Evolutionary conservation across 2,329 filamentous ascomycete species (phyloP).

Genomic region (Apiospora malaysiana): DNA sequence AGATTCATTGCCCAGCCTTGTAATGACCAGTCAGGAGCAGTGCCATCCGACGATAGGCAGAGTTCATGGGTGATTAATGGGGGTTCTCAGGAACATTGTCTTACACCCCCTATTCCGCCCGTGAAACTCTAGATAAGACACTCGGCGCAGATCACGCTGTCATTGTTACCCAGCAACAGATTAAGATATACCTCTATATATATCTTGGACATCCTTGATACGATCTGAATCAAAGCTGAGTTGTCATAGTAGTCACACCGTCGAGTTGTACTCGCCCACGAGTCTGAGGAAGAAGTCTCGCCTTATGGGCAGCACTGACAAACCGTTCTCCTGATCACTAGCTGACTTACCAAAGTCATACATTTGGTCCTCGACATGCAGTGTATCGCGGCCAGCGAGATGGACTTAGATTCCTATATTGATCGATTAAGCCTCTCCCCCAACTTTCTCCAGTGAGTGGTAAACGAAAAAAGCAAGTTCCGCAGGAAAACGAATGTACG

Average conservation of each 20-base stretch:
- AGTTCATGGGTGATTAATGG: not conserved
- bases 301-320: not conserved
- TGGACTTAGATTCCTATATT: too few relatives aligned
- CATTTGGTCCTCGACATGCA: too few relatives aligned
- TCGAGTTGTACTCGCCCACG: not conserved
- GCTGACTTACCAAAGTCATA: too few relatives aligned
- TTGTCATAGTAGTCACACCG: not conserved
- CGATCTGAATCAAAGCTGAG: not conserved
- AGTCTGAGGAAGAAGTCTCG: too few relatives aligned
- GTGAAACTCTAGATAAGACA: not conserved
- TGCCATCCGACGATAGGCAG: not conserved
- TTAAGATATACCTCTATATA: not conserved
- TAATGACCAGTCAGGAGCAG: too few relatives aligned
- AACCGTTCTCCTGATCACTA: not conserved
- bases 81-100: not conserved
- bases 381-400: too few relatives aligned
- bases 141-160: not conserved
- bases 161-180: not conserved
- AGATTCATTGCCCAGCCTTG: not conserved
- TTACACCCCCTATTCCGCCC: not conserved
- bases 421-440: too few relatives aligned
- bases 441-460: too few relatives aligned
- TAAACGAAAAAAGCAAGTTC: too few relatives aligned
- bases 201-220: not conserved
- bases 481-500: too few relatives aligned